Evolutionary conservation across 129 eudicot species (phyloP), one percentile per base, ranked within the genome.

Genomic region (Deinandra increscens): DNA sequence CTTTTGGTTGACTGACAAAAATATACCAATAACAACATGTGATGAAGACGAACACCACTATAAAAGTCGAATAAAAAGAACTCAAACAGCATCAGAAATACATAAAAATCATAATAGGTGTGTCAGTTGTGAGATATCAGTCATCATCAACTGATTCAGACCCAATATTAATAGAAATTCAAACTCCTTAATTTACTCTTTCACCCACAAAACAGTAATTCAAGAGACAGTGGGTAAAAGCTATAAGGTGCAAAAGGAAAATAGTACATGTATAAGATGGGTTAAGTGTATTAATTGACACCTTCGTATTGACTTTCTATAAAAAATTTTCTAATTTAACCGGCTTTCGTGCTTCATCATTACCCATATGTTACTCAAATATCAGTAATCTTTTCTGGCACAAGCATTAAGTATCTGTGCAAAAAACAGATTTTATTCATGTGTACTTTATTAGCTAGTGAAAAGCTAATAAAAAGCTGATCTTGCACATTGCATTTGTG

Each of bases 1-100:
- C 99, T 82, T 83, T 93, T 93, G 15, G 99, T 93, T 22, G 99
- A 81, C 99, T 93, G 71, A 17, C 19, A 70, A 69, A 43, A 20
- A 12, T 23, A 68, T 10, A 71, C 31, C n/a, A 51, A 9, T 19
- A 44, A 54, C 45, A 41, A 9, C 26, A 54, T 38, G 61, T 50
- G 29, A 49, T 12, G 19, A 58, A 58, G 19, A 33, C 18, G 19
- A 58, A 68, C 58, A 68, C 2, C 19, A 50, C 9, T 13, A 43
- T 38, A 55, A 5, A 55, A 31, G 17, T 48, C 2, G 13, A 17
- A 63, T 33, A 14, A 12, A 17, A 41, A 18, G n/a, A 73, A 22
- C 45, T 13, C 54, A 64, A 64, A 64, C 18, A 18, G 0, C 38
- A 64, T 39, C 18, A 0, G 34, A 42, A 44, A 45, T 22, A 14